These are phyloP conservation scores for Blastobotrys apis DNA, from an alignment of 1,139 yeast species.

Conservation along the genomic window DNA sequence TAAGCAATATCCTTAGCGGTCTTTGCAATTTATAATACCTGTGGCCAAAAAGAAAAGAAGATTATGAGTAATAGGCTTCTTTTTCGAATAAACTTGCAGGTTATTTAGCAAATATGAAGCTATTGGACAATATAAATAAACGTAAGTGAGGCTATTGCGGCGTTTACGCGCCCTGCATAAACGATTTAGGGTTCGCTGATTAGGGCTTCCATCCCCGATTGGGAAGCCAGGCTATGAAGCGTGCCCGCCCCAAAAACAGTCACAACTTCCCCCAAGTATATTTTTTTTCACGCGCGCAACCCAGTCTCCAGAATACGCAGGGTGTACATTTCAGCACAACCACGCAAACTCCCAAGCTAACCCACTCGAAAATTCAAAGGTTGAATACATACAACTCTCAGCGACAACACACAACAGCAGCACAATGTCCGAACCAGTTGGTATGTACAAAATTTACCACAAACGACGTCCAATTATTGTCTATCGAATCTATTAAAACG, in stretches of 20 bases:
- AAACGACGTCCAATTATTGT: too few species aligned
- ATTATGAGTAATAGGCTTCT: conserved; percentile 9
- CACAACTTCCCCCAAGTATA: conserved; percentile 1
- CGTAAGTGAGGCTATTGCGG: too few species aligned
- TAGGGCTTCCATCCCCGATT: too few species aligned
- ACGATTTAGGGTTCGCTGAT: too few species aligned
- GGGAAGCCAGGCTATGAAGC: too few species aligned
- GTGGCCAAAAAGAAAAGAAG: too few species aligned
- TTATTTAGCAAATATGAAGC: too few species aligned
- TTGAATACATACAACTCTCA: conserved; percentile 4
- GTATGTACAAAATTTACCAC: neutral
- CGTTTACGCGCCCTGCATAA: too few species aligned
- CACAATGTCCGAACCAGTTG: conserved; percentile 10
- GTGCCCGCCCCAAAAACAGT: conserved; percentile 9
- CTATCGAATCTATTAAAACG: neutral
- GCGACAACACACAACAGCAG: conserved; percentile 1
- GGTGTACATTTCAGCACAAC: conserved; percentile 3
- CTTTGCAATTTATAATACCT: too few species aligned
- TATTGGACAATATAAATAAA: too few species aligned
- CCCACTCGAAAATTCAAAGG: neutral
- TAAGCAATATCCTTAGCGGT: too few species aligned
- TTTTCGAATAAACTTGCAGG: too few species aligned
- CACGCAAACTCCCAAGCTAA: conserved; percentile 7
- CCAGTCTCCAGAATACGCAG: conserved; percentile 3
- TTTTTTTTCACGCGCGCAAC: neutral